These are phyloP conservation scores for Alternaria conjuncta DNA, from an alignment of 2,329 filamentous ascomycete species.

Conservation along the genomic window DNA sequence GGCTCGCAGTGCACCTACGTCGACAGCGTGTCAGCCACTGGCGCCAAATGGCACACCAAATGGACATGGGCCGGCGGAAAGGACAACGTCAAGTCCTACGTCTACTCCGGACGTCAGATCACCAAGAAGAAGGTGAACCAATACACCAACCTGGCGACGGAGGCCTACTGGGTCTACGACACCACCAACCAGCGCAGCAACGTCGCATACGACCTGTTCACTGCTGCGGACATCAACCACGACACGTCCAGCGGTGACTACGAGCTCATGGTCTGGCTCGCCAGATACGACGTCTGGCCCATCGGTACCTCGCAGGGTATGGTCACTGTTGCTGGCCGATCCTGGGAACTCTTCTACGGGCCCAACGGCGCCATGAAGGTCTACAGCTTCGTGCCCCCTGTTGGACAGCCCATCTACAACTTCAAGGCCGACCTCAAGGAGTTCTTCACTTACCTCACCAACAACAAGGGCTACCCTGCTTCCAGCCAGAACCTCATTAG, in stretches of 20 bases:
- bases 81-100: conserved; percentile 35
- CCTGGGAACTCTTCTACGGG: conserved; percentile 64
- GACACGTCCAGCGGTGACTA: conserved; percentile 33
- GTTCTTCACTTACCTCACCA: conserved; percentile 64
- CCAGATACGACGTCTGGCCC: conserved; percentile 23
- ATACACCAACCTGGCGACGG: conserved; percentile 27
- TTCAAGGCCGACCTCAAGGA: conserved; percentile 63
- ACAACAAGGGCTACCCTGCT: conserved; percentile 52
- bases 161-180: conserved; percentile 29
- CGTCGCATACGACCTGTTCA: conserved; percentile 38
- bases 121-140: conserved; percentile 23
- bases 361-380: conserved; percentile 65
- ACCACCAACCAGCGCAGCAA: conserved; percentile 24
- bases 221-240: conserved; percentile 27
- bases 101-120: conserved; percentile 27
- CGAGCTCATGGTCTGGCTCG: conserved; percentile 35
- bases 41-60: conserved; percentile 22
- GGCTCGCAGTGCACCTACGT: conserved; percentile 29
- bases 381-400: conserved; percentile 62
- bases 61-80: conserved; percentile 29
- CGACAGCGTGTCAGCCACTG: conserved; percentile 18
- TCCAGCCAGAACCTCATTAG: conserved; percentile 29
- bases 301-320: conserved; percentile 25
- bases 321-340: conserved; percentile 56
- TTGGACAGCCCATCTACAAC: conserved; percentile 44